phyloP scores from a whole-genome alignment of 495 filamentous ascomycete genomes.

The Tuber borchii region DNA sequence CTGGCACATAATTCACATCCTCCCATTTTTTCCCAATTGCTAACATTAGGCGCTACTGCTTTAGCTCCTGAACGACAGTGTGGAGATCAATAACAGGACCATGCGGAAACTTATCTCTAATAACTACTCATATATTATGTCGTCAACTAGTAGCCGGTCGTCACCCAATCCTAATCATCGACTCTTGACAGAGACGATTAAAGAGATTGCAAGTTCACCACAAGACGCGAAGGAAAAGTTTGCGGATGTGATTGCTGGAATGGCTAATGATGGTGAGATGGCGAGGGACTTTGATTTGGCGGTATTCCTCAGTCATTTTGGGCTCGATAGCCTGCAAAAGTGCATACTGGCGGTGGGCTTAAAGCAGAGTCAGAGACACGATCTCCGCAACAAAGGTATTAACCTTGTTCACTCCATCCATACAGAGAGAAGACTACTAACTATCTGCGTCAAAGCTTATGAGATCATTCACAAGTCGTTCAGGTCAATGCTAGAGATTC shows the following conservation, averaged over 20 bases:
- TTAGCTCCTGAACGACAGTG: constrained; percentile 33
- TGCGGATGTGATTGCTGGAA: constrained; percentile 81
- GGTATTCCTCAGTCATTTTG: constrained; percentile 88
- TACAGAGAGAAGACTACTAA: constrained; percentile 22
- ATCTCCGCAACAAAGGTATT: constrained; percentile 83
- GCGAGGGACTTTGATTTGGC: constrained; percentile 91
- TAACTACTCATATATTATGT: constrained; percentile 38
- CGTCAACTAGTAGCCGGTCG: constrained; percentile 33
- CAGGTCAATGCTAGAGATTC: constrained; percentile 40
- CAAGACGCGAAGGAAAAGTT: constrained; percentile 74
- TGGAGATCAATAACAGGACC: constrained; percentile 34
- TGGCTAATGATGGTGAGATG: constrained; percentile 66
- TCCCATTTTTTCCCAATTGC: not conserved
- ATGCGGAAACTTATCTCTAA: constrained; percentile 38
- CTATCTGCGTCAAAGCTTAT: constrained; percentile 28
- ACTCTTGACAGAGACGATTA: constrained; percentile 74
- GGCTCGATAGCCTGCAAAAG: constrained; percentile 78
- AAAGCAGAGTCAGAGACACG: constrained; percentile 66
- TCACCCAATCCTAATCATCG: constrained; percentile 43
- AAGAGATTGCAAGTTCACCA: constrained; percentile 66
- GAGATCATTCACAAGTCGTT: constrained; percentile 37
- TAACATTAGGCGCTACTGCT: not conserved
- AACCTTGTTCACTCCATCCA: constrained; percentile 13
- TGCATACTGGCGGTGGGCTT: constrained; percentile 83
- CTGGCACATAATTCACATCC: not conserved